phyloP scores from a whole-genome alignment of 176 grass and related monocot species.

The Aegilops bicornis region DNA sequence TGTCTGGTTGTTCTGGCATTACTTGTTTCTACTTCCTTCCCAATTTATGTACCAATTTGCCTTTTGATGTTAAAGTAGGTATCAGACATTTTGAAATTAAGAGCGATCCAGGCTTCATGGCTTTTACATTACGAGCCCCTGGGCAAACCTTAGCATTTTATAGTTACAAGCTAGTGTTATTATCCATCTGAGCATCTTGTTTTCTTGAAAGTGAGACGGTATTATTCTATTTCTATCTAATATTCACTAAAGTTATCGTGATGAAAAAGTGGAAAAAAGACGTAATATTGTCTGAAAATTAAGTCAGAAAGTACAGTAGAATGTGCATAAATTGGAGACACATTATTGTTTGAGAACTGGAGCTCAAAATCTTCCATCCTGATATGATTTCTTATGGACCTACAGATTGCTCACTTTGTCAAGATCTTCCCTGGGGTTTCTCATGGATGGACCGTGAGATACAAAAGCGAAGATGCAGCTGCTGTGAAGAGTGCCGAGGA shows the following conservation, averaged over 20 bases:
- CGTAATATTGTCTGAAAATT: not conserved
- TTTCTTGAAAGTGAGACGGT: not conserved
- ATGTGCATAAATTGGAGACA: not conserved
- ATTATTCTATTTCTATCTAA: not conserved
- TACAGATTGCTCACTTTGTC: slow-evolving; percentile 48
- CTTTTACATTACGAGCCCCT: not conserved
- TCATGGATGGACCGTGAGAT: slow-evolving; percentile 76
- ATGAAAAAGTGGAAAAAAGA: not conserved
- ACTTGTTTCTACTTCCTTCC: not conserved
- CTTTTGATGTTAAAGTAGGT: not conserved
- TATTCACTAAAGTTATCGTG: not conserved
- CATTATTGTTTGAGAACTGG: not conserved
- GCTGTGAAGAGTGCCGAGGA: slow-evolving; percentile 59
- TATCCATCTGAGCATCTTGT: not conserved
- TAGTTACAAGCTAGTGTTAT: not conserved
- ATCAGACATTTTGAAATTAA: not conserved
- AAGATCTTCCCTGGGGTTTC: slow-evolving; percentile 70
- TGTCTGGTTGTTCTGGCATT: not conserved
- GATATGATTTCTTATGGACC: not conserved
- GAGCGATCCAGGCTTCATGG: not conserved
- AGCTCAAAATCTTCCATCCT: not conserved
- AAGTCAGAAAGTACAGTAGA: not conserved
- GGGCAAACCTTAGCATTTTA: not conserved
- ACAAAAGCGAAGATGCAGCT: slow-evolving; percentile 29
- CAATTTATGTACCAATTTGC: not conserved